A percentile compares a stretch with the other conserved stretches of the same genome.
Conservation (phyloP, 805 yeast species). For the Barnettozyma californica region DNA sequence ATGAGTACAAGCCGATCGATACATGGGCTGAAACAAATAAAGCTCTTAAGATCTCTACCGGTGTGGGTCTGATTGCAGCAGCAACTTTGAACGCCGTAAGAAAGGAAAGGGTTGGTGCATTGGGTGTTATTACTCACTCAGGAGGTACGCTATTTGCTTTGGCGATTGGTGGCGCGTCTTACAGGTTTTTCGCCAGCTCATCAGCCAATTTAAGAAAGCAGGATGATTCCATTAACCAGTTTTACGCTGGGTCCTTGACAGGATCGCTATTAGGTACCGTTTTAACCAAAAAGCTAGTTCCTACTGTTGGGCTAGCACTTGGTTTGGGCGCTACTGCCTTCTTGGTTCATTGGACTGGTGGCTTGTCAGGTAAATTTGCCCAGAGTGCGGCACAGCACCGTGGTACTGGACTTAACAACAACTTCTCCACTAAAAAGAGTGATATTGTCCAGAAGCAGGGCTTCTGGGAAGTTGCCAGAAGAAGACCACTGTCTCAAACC, state of each 20-base stretch:
- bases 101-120: constrained; percentile 35
- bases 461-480: constrained; percentile 76
- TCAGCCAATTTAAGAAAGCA: constrained; percentile 56
- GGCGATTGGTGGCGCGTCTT: constrained; percentile 48
- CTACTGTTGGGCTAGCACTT: constrained; percentile 41
- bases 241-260: constrained; percentile 42
- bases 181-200: constrained; percentile 36
- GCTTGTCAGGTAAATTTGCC: constrained; percentile 28
- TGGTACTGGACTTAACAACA: constrained; percentile 24
- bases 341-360: constrained; percentile 48
- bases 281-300: constrained; percentile 30
- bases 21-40: constrained; percentile 45
- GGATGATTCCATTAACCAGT: constrained; percentile 57
- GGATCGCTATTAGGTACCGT: constrained; percentile 38
- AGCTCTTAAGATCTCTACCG: constrained; percentile 39
- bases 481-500: constrained; percentile 80
- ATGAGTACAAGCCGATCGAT: constrained; percentile 50
- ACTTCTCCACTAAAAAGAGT: constrained; percentile 22
- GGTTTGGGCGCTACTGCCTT: constrained; percentile 42
- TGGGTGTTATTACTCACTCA: constrained; percentile 26
- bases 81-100: constrained; percentile 41
- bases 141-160: constrained; percentile 33
- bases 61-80: constrained; percentile 44
- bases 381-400: constrained; percentile 30
- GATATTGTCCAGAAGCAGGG: constrained; percentile 38